Percentiles rank a stretch among this genome's conserved stretches.
Conservation (phyloP, 176 grass and related monocot genomes). For the Raddia guianensis region DNA sequence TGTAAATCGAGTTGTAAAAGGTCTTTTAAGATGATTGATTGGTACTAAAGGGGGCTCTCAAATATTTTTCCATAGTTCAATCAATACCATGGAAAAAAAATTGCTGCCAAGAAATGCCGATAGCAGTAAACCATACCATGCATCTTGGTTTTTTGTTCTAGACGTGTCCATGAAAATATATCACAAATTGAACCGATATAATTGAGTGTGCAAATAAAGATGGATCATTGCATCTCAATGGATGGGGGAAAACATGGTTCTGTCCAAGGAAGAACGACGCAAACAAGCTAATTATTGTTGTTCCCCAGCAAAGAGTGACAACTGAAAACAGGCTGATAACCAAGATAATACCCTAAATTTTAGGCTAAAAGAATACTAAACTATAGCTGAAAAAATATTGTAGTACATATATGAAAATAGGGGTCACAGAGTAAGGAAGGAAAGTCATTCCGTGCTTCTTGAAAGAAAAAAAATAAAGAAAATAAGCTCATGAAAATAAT, state of each 20-base stretch:
- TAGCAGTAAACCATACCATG: conserved; percentile 3
- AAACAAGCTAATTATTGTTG: conserved; percentile 3
- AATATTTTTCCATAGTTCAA: not conserved
- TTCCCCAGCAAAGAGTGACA: conserved; percentile 9
- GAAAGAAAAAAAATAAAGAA: not conserved
- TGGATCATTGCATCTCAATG: not conserved
- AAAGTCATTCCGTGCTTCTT: conserved; percentile 18
- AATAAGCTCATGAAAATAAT: conserved; percentile 16
- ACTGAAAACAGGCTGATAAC: not conserved
- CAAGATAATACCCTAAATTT: not conserved
- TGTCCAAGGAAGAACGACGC: conserved; percentile 11
- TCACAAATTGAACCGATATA: conserved; percentile 19
- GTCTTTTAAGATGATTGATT: no score
- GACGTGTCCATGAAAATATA: conserved; percentile 24
- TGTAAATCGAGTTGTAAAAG: no score
- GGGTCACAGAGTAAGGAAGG: not conserved
- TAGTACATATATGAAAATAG: not conserved
- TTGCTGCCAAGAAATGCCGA: not conserved
- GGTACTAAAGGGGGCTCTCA: no score
- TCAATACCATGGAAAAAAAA: conserved; percentile 3
- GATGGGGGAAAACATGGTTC: not conserved
- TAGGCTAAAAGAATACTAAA: not conserved
- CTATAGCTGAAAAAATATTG: conserved; percentile 5
- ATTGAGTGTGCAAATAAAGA: conserved; percentile 11
- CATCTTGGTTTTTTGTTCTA: not conserved